phyloP scores from a whole-genome alignment of 441 rosid species.

The Omphalea diandra region DNA sequence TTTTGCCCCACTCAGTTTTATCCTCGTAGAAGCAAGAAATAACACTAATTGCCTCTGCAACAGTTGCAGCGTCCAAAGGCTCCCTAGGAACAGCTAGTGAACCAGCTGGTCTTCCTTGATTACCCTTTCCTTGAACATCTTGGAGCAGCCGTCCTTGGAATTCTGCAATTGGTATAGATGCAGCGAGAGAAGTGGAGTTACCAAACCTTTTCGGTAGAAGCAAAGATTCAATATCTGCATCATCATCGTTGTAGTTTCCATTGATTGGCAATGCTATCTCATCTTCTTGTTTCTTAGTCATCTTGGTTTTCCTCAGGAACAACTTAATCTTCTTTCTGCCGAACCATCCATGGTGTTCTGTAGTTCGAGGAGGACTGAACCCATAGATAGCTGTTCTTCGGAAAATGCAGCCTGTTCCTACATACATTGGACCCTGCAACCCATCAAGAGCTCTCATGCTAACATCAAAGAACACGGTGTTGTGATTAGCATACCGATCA shows the following conservation, averaged over 20 bases:
- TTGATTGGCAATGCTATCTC: too few species aligned
- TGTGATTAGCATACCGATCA: constrained; percentile 80
- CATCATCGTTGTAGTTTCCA: not conserved
- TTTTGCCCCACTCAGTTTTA: constrained; percentile 77
- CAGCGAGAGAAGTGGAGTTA: not conserved
- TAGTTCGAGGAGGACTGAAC: constrained; percentile 61
- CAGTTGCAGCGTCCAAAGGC: constrained; percentile 61
- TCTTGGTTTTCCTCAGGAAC: constrained; percentile 42
- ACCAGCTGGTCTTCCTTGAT: constrained; percentile 71
- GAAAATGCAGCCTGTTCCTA: constrained; percentile 82
- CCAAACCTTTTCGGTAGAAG: not conserved
- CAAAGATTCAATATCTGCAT: not conserved
- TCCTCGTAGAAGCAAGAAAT: constrained; percentile 86
- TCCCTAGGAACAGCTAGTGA: constrained; percentile 49
- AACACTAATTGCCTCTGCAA: constrained; percentile 84
- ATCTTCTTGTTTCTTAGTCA: too few species aligned
- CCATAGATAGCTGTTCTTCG: constrained; percentile 79
- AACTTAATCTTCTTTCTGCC: too few species aligned
- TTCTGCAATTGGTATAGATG: not conserved
- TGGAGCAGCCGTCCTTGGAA: not conserved
- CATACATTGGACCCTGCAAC: constrained; percentile 80
- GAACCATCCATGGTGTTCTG: constrained; percentile 76
- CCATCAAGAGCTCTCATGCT: too few species aligned
- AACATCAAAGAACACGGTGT: constrained; percentile 84
- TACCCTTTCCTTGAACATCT: constrained; percentile 7